phyloP scores from a whole-genome alignment of 2,329 filamentous ascomycete species.

The Aspergillus sp. region DNA sequence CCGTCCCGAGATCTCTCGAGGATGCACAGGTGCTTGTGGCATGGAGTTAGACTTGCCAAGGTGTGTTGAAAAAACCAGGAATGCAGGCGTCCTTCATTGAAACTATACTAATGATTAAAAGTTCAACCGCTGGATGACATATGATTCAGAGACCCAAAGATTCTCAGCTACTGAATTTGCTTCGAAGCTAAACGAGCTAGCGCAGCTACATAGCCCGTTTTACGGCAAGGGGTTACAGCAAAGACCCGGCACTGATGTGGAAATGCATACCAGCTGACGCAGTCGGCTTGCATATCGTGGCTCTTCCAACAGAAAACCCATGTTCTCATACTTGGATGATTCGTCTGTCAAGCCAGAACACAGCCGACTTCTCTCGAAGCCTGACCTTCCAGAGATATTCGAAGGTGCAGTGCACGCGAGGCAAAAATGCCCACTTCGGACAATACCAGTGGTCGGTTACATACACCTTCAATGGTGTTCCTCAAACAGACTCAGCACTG shows the following conservation, averaged over 20 bases:
- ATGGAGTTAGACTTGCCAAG: slow-evolving; percentile 50
- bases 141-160: slow-evolving; percentile 32
- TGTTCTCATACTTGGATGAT: background rate
- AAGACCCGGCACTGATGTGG: slow-evolving; percentile 7
- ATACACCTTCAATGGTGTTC: background rate
- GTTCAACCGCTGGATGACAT: slow-evolving; percentile 48
- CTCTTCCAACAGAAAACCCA: background rate
- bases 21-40: slow-evolving; percentile 57
- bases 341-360: background rate
- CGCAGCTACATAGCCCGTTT: slow-evolving; percentile 21
- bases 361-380: background rate
- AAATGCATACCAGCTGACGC: slow-evolving; percentile 20
- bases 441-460: background rate
- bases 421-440: background rate
- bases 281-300: background rate
- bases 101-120: slow-evolving; percentile 22
- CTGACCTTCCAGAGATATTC: background rate
- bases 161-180: slow-evolving; percentile 42
- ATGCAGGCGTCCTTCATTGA: background rate
- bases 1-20: slow-evolving; percentile 54
- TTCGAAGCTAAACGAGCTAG: slow-evolving; percentile 28
- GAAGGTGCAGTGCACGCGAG: background rate
- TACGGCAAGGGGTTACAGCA: background rate
- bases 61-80: slow-evolving; percentile 34
- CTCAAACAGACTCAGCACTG: background rate